A percentile compares a stretch with the other conserved stretches of the same genome.
phyloP scores from a whole-genome alignment of 805 yeast species.

The Zygoascus flipseniorum region DNA sequence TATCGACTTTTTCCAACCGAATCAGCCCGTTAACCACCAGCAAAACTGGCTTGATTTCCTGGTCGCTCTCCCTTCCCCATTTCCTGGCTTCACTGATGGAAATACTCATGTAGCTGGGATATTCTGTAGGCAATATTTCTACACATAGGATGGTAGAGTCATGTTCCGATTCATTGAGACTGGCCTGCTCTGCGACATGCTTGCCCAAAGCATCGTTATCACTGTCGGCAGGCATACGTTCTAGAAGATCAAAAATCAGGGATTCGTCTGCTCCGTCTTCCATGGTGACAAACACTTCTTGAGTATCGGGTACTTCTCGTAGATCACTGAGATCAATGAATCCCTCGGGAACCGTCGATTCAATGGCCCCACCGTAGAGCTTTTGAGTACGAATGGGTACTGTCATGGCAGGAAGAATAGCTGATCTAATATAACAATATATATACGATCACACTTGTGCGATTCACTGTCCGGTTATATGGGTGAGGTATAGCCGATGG shows the following conservation, averaged over 20 bases:
- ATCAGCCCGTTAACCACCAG: conserved; percentile 50
- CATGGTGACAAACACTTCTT: conserved; percentile 69
- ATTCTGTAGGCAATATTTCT: not conserved
- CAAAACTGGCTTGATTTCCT: conserved; percentile 29
- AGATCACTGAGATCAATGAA: conserved; percentile 69
- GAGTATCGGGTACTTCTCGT: conserved; percentile 86
- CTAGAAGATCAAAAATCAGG: conserved; percentile 34
- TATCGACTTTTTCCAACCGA: conserved; percentile 40
- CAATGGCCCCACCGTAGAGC: conserved; percentile 80
- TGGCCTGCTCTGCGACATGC: conserved; percentile 23
- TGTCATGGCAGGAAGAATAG: too few relatives aligned
- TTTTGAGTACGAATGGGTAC: not conserved
- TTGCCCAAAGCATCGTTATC: conserved; percentile 15
- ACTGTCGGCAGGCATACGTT: conserved; percentile 26
- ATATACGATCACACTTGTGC: too few relatives aligned
- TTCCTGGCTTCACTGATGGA: conserved; percentile 32
- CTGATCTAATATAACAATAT: too few relatives aligned
- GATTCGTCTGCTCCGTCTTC: conserved; percentile 22
- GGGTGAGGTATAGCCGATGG: too few relatives aligned
- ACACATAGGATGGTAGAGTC: not conserved
- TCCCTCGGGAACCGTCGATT: conserved; percentile 47
- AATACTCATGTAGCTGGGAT: not conserved
- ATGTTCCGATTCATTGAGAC: conserved; percentile 17
- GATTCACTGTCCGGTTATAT: too few relatives aligned
- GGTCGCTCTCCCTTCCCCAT: conserved; percentile 39